Evolutionary conservation across 176 grass and related monocot genomes (phyloP), one percentile per base, ranked within the genome.

Genomic region (Carex pumila): DNA sequence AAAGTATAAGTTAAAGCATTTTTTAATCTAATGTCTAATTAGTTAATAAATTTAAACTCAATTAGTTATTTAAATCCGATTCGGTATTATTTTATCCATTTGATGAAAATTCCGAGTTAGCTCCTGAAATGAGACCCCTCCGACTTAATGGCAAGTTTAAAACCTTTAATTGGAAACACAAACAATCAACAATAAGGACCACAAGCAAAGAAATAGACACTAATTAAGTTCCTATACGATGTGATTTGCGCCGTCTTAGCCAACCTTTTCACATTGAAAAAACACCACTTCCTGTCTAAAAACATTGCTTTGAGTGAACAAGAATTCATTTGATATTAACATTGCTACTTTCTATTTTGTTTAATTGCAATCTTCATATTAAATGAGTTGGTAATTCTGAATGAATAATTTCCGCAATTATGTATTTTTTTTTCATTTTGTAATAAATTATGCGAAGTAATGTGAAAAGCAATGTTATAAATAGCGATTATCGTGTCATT

Each of bases 261-360:
- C 45, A 71, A 71, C 68, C 68, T 71, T 10, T 71, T 71, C 68
- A 56, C 72, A 77, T 56, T 77, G 49, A 77, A 77, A 56, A 77
- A 77, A 15, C 5, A 56, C 5, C 11, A 32, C 1, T 77, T 49
- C 17, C 8, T 71, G 1, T 50, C 50, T 32, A 1, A 54, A 31
- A 14, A 31, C 4, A 30, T 77, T 77, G 12, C 22, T 21, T 32
- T 5, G 19, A 53, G 47, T 25, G 71, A 75, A 75, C 19, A 54
- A 5, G 47, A 31, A 29, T 13, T 75, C 45, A 53, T 53, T 75
- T 53, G 5, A 75, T 75, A 37, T 73, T 13, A 72, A 50, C 69
- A 75, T 53, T 75, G 71, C 71, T 30, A 75, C 18, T 6, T 30
- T 43, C 3, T 41, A n/a, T 43, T 41, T 50, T 50, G 34, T 67